Conservation (phyloP, 2,329 filamentous ascomycete genomes). For the Coniella vitis region DNA sequence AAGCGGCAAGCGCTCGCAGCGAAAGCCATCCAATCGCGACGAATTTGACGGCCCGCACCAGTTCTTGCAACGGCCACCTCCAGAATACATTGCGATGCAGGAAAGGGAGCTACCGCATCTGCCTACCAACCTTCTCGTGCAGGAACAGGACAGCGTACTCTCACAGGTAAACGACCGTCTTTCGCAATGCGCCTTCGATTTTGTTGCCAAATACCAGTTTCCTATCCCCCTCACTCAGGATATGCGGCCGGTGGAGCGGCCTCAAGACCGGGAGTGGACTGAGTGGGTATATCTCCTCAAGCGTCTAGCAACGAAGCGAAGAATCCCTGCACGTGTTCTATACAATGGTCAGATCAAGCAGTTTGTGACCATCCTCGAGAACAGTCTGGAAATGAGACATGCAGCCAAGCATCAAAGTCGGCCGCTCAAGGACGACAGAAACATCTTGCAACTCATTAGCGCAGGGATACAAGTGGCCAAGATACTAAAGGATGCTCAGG, state of each 20-base stretch:
- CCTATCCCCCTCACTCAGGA: slow-evolving; percentile 78
- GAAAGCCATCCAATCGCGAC: slow-evolving; percentile 73
- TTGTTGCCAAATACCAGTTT: slow-evolving; percentile 86
- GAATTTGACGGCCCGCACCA: slow-evolving; percentile 87
- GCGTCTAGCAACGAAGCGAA: slow-evolving; percentile 75
- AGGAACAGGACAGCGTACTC: slow-evolving; percentile 79
- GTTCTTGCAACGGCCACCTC: slow-evolving; percentile 65
- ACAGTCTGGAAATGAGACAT: slow-evolving; percentile 82
- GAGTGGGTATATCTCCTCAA: slow-evolving; percentile 89
- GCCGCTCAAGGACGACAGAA: slow-evolving; percentile 80
- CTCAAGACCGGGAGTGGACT: slow-evolving; percentile 79
- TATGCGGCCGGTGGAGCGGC: slow-evolving; percentile 67
- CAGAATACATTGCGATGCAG: slow-evolving; percentile 66
- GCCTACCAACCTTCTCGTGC: slow-evolving; percentile 72
- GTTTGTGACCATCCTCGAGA: slow-evolving; percentile 80
- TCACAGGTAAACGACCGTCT: slow-evolving; percentile 77
- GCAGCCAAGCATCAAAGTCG: slow-evolving; percentile 77
- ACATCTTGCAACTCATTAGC: slow-evolving; percentile 80
- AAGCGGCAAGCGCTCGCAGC: slow-evolving; percentile 49
- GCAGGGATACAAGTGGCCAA: slow-evolving; percentile 83
- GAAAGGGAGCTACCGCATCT: slow-evolving; percentile 76
- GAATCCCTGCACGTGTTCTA: slow-evolving; percentile 75
- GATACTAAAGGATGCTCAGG: slow-evolving; percentile 75
- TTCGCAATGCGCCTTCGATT: slow-evolving; percentile 81
- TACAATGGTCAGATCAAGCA: slow-evolving; percentile 91